Evolutionary conservation across 805 yeast genomes (phyloP).

Genomic region (Saturnispora sekii): DNA sequence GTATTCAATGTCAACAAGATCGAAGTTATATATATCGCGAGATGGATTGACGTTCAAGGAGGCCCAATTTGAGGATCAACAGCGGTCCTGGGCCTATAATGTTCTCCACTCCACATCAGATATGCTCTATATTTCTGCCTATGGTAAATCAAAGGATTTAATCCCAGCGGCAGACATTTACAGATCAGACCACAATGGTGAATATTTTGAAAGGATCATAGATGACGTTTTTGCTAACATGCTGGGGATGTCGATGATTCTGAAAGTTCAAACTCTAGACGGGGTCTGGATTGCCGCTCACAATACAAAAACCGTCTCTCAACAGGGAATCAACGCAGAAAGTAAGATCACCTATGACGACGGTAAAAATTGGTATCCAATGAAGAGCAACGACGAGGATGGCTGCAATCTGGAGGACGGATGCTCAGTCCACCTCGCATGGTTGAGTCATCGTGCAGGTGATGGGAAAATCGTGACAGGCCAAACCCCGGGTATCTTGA

Average conservation of each 20-base stretch:
- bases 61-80: conserved; percentile 32
- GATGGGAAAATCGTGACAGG: conserved; percentile 35
- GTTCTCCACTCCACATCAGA: conserved; percentile 33
- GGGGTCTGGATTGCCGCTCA: conserved; percentile 49
- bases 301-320: conserved; percentile 14
- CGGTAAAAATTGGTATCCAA: conserved; percentile 44
- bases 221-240: conserved; percentile 30
- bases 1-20: conserved; percentile 29
- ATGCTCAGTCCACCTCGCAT: conserved; percentile 39
- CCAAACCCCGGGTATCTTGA: conserved; percentile 45
- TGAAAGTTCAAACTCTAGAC: conserved; percentile 42
- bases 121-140: conserved; percentile 34
- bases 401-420: conserved; percentile 34
- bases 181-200: conserved; percentile 51
- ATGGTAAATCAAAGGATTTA: conserved; percentile 16
- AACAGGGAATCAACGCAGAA: conserved; percentile 13
- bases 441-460: conserved; percentile 29
- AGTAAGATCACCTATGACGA: conserved; percentile 40
- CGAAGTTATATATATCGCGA: conserved; percentile 36
- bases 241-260: conserved; percentile 31
- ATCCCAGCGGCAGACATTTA: conserved; percentile 29
- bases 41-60: conserved; percentile 33
- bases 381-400: conserved; percentile 36
- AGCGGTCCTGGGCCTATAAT: conserved; percentile 28
- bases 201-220: conserved; percentile 36